A percentile compares a stretch with the other conserved stretches of the same genome.
Conservation (phyloP, 345 rosid species). For the Triadica sebifera region DNA sequence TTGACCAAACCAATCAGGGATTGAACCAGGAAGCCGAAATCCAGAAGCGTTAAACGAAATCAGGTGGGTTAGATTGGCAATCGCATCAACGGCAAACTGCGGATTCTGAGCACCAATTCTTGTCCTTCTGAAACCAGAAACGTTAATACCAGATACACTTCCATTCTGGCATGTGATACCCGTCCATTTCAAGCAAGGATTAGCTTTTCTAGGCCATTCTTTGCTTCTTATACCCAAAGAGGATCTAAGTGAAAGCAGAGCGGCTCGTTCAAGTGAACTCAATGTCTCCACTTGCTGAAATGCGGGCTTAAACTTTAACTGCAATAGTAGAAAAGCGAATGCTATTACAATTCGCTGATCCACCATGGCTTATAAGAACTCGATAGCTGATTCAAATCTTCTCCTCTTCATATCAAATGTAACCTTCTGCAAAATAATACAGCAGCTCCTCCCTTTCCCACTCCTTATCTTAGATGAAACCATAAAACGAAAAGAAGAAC, state of each 20-base stretch:
- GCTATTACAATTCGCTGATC: conserved; percentile 43
- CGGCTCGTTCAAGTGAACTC: conserved; percentile 47
- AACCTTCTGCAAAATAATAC: background rate
- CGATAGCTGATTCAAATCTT: conserved; percentile 6
- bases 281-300: conserved; percentile 48
- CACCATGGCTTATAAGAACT: conserved; percentile 52
- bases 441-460: background rate
- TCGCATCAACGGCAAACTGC: conserved; percentile 65
- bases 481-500: background rate
- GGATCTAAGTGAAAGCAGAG: conserved; percentile 81
- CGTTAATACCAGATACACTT: conserved; percentile 60
- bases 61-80: conserved; percentile 61
- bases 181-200: conserved; percentile 72
- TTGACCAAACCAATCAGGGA: conserved; percentile 80
- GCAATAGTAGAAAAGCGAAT: conserved; percentile 37
- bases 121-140: conserved; percentile 88
- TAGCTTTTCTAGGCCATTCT: conserved; percentile 90
- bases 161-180: conserved; percentile 70
- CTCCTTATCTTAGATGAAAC: background rate
- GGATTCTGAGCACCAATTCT: conserved; percentile 75
- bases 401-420: conserved; percentile 29
- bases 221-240: conserved; percentile 75
- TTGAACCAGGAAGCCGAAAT: conserved; percentile 66
- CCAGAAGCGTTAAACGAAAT: conserved; percentile 73
- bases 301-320: conserved; percentile 47